Conservation (phyloP, 495 filamentous ascomycete genomes). For the Lineolata rhizophorae region DNA sequence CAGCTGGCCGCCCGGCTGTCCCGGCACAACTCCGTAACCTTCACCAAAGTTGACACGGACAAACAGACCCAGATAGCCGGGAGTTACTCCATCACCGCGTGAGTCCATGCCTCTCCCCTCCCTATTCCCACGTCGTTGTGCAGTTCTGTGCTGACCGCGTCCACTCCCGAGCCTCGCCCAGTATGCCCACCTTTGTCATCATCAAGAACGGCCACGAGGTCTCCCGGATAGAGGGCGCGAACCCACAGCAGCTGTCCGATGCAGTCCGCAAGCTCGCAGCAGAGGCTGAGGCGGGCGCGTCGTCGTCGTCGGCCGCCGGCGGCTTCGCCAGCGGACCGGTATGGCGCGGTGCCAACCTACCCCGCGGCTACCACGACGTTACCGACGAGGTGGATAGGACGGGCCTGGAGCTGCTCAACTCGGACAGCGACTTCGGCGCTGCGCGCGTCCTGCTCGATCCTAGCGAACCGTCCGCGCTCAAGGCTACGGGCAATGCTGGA, state of each 20-base stretch:
- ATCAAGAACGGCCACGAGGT: constrained; percentile 53
- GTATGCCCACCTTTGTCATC: constrained; percentile 72
- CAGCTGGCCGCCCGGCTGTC: constrained; percentile 51
- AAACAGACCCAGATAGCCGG: constrained; percentile 48
- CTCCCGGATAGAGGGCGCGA: constrained; percentile 50
- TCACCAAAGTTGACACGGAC: constrained; percentile 73
- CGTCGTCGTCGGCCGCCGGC: too few relatives aligned
- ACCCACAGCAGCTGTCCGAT: constrained; percentile 41
- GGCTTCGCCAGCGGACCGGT: constrained; percentile 2
- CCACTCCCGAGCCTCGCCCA: constrained; percentile 6
- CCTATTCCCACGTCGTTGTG: background rate
- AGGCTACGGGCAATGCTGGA: too few relatives aligned
- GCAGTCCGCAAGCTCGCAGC: constrained; percentile 49
- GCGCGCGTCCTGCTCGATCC: constrained; percentile 51
- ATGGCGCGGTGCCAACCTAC: constrained; percentile 56
- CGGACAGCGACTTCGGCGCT: constrained; percentile 43
- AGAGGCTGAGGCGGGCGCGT: constrained; percentile 32
- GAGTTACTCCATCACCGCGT: constrained; percentile 52
- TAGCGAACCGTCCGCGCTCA: constrained; percentile 42
- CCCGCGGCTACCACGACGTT: constrained; percentile 65
- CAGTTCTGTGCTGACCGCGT: too few relatives aligned
- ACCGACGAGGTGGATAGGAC: constrained; percentile 58
- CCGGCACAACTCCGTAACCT: constrained; percentile 49
- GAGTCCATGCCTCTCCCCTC: constrained; percentile 16
- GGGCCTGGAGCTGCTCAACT: constrained; percentile 72